Evolutionary conservation across 2,329 filamentous ascomycete species (phyloP), one percentile per base, ranked within the genome.

Genomic region (Ophiocordyceps camponoti-rufipedis): DNA sequence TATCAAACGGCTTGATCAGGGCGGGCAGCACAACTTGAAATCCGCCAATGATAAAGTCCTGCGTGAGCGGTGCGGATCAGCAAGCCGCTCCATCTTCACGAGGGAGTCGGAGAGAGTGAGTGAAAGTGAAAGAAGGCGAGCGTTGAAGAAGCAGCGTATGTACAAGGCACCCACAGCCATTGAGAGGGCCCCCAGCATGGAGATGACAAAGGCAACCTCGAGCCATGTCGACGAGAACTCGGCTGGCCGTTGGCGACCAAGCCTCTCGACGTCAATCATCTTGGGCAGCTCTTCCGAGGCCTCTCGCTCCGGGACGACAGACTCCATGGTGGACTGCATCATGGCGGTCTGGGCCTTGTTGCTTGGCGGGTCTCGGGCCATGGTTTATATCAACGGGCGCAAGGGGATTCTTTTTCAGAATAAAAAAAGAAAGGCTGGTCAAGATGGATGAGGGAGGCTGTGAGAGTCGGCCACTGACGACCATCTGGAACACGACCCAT

Each of bases 11-110:
- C 11, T 60, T 56, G 10, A 75, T 66, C 3, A 91, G 59, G 0
- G 74, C 75, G 1, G 85, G 84, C 0, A 88, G 61, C 28, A 89
- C 73, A 51, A 83, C 81, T 48, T 72, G 74, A 58, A 88, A 91
- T 29, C 85, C 85, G 42, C 79, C 82, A 44, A 89, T 73, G 56
- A 81, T 35, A 35, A 35, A 35, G n/a, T 35, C 32, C 32, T 35
- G 32, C 32, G 32, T 12, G 32, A 35, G 32, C 32, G 12, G 32
- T 12, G 32, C 32, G 32, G 32, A 35, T 35, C 32, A 35, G 32
- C 32, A 35, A 35, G 32, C 32, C 32, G 32, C 32, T 35, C 32
- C 32, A 35, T 35, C 12, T 35, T 12, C 32, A 35, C 9, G 32
- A 35, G n/a, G 32, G 32, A 35, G 64, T 84, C 62, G 55, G 71